Base-by-base conservation (phyloP, 192 early-diverging fungal species). In the Entophlyctis luteolus region DNA sequence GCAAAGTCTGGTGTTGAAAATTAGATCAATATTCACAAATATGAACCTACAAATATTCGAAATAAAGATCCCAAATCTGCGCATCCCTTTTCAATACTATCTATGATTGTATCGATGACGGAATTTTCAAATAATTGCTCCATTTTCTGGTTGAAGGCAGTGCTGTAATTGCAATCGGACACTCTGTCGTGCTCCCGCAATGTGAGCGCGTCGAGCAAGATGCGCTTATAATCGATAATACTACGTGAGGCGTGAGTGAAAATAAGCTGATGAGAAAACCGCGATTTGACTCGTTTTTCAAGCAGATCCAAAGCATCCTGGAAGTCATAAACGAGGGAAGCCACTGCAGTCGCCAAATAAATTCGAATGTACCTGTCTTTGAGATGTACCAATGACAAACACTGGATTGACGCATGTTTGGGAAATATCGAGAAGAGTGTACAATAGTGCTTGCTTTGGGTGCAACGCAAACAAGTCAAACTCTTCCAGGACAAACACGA, bases 241-340 rank as follows among this genome's bases (percentile, higher is more conserved):
- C 63, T 74, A 27, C 73, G 39, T 1, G 86, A 70, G 0, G 86
- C 79, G 68, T 88, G 87, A 3, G 91, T 75, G 55, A 88, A 82
- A 10, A 95, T 86, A 33, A 88, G 86, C 6, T 92, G 82, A 66
- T 95, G 91, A 10, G 92, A 94, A 77, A 95, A 97, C 31, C 94
- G 83, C 25, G 93, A 95, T 63, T 95, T 94, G 35, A 97, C 94
- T 10, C 94, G 88, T 65, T 97, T 96, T 74, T 98, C 94, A 32
- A 99, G 68, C 32, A 94, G 68, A 42, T 90, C 87, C 35, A 95
- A 76, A 14, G 88, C 85, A 68, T 96, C 92, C 88, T 58, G 32
- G 16, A 16, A 28, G 10, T 3, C 37, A n/a, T 12, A n/a, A 62
- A n/a, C n/a, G 48, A 28, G 33, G 18, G 25, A 4, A 0, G 46